phyloP scores from a whole-genome alignment of 192 early-diverging fungal species.

The Entrophospora sp. region DNA sequence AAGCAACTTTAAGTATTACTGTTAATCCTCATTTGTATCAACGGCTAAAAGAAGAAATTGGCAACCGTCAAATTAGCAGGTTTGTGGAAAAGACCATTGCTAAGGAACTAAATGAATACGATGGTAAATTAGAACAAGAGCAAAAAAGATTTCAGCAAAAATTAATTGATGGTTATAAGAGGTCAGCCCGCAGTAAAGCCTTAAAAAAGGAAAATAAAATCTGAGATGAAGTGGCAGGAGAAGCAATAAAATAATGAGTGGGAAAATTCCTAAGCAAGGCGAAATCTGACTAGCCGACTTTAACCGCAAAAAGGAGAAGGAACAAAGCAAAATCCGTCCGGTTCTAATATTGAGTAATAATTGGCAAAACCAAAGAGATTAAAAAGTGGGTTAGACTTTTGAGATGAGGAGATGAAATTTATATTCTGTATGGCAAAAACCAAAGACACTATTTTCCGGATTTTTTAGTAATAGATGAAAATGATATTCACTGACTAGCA shows the following conservation, averaged over 20 bases:
- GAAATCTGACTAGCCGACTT: too few species aligned
- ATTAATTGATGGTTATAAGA: too few species aligned
- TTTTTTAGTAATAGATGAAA: slow-evolving; percentile 5
- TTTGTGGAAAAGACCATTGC: slow-evolving; percentile 4
- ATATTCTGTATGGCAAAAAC: neutral
- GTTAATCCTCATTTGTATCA: slow-evolving; percentile 8
- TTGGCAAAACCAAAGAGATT: neutral
- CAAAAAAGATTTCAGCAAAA: too few species aligned
- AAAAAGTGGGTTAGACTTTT: slow-evolving; percentile 8
- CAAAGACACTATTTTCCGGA: slow-evolving; percentile 9
- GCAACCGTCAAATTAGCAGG: neutral
- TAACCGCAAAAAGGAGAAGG: too few species aligned
- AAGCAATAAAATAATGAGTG: too few species aligned
- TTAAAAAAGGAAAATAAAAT: too few species aligned
- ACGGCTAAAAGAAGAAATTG: slow-evolving; percentile 10
- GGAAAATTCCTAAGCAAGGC: too few species aligned
- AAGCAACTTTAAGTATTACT: slow-evolving; percentile 7
- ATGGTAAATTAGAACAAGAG: slow-evolving; percentile 2
- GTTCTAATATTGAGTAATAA: too few species aligned
- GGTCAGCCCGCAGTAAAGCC: too few species aligned
- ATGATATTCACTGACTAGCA: slow-evolving; percentile 2
- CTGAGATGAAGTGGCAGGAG: too few species aligned
- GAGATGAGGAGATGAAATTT: slow-evolving; percentile 1
- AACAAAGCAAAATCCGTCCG: too few species aligned
- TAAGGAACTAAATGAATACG: slow-evolving; percentile 3